Conservation (phyloP, 1,284 basidiomycete genomes). For the Boletus sp. region DNA sequence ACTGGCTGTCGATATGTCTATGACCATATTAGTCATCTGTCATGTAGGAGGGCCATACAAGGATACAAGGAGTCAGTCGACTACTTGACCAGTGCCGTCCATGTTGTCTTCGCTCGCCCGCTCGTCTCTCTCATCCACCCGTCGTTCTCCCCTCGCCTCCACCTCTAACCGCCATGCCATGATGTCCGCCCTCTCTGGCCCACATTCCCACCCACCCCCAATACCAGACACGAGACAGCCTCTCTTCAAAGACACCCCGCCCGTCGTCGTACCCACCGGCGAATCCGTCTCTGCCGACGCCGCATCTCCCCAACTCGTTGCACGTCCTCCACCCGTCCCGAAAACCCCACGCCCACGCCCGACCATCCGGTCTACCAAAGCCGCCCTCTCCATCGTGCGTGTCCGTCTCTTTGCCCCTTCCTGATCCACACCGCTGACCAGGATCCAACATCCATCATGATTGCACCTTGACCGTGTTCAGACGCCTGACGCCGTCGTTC, state of each 20-base stretch:
- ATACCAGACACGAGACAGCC: constrained; percentile 32
- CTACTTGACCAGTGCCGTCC: constrained; percentile 15
- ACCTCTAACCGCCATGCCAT: constrained; percentile 52
- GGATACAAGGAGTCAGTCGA: too few relatives aligned
- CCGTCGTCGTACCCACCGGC: constrained; percentile 53
- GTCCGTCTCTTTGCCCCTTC: too few relatives aligned
- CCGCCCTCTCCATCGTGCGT: constrained; percentile 82
- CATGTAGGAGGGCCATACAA: not conserved
- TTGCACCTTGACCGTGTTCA: constrained; percentile 37
- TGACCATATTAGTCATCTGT: constrained; percentile 34
- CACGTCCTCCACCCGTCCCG: constrained; percentile 68
- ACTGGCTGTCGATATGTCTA: constrained; percentile 15
- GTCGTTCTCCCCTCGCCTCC: constrained; percentile 20
- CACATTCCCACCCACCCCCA: constrained; percentile 23
- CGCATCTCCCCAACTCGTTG: constrained; percentile 69
- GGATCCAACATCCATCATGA: too few relatives aligned
- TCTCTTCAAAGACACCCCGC: constrained; percentile 52
- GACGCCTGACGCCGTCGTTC: constrained; percentile 82
- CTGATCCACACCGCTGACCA: not conserved
- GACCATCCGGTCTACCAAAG: constrained; percentile 75
- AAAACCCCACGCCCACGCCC: constrained; percentile 67
- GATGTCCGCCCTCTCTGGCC: constrained; percentile 57
- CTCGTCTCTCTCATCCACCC: constrained; percentile 17
- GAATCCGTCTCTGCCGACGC: constrained; percentile 58
- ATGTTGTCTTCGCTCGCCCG: constrained; percentile 36